Evolutionary conservation across 2,329 filamentous ascomycete genomes (phyloP), one percentile per base, ranked within the genome.

Genomic region (Beauveria medogensis): DNA sequence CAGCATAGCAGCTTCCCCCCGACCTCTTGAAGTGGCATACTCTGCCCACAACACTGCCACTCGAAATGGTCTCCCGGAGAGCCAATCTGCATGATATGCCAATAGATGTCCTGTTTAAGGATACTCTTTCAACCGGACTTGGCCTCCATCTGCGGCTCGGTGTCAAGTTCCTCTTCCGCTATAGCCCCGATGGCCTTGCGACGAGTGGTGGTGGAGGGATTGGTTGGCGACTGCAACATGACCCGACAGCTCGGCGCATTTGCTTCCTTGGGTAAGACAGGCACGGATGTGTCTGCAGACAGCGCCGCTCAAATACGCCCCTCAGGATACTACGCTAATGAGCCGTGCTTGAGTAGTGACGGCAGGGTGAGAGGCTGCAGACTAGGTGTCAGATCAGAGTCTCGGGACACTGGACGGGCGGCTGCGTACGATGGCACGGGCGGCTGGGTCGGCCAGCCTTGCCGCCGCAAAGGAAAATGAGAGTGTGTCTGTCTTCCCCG

Each of bases 351-450:
- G 20, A 14, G 30, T 16, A 34, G 43, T 48, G 28, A 48, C 18
- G n/a, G 43, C 20, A 48, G 55, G 55, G 55, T 43, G 43, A 40
- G 43, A 26, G 26, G 55, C 55, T 57, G 55, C 55, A 57, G 55
- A 57, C 28, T 37, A 2, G 30, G 55, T 57, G 43, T 47, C 37
- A 44, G 52, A 55, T 57, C 55, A 22, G 26, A 12, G 20, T 34
- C 51, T 18, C 10, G 16, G 53, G 40, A 10, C 6, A 44, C 40
- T 12, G n/a, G 43, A 30, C 26, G 20, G 44, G 28, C 28, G 20
- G 43, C 34, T 20, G 26, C 7, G 10, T 28, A n/a, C 55, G 43
- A 48, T 48, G 46, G 46, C 46, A 16, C 14, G 12, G 47, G 5
- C 24, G 37, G 9, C 20, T 30, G n/a, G 14, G 16, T 18, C 26